Evolutionary conservation across 352 stramenopile species (phyloP).

Genomic region (Thalassiosira ordinaria): DNA sequence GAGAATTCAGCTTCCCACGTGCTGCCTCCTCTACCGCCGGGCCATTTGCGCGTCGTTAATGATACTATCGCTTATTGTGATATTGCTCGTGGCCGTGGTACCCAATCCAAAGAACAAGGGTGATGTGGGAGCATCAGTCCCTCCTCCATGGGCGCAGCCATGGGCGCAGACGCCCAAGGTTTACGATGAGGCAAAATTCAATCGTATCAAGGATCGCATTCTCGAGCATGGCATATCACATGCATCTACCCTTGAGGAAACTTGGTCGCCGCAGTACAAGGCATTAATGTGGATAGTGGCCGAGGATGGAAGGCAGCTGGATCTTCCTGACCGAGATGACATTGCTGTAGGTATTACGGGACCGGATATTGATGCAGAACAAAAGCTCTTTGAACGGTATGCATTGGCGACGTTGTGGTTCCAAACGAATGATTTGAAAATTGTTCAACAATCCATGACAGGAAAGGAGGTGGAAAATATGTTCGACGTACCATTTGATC

Average conservation of each 20-base stretch:
- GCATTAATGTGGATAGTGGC: slow-evolving; percentile 41
- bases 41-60: slow-evolving; percentile 5
- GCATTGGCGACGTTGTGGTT: slow-evolving; percentile 45
- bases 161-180: neutral
- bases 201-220: slow-evolving; percentile 56
- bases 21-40: slow-evolving; percentile 4
- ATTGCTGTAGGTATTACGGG: slow-evolving; percentile 5
- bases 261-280: slow-evolving; percentile 36
- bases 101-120: slow-evolving; percentile 1
- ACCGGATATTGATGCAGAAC: slow-evolving; percentile 33
- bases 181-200: slow-evolving; percentile 33
- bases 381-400: slow-evolving; percentile 45
- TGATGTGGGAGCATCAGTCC: too few relatives aligned
- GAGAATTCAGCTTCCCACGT: slow-evolving; percentile 9
- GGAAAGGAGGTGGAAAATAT: neutral
- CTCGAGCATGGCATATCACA: slow-evolving; percentile 54
- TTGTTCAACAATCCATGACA: slow-evolving; percentile 25
- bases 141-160: too few relatives aligned
- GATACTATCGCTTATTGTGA: slow-evolving; percentile 21
- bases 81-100: slow-evolving; percentile 8
- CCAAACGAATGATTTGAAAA: slow-evolving; percentile 45
- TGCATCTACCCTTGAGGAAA: slow-evolving; percentile 35
- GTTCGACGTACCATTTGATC: slow-evolving; percentile 23
- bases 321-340: slow-evolving; percentile 16
- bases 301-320: slow-evolving; percentile 51